Evolutionary conservation across 1,139 yeast species (phyloP).

Genomic region (Candida anutae): DNA sequence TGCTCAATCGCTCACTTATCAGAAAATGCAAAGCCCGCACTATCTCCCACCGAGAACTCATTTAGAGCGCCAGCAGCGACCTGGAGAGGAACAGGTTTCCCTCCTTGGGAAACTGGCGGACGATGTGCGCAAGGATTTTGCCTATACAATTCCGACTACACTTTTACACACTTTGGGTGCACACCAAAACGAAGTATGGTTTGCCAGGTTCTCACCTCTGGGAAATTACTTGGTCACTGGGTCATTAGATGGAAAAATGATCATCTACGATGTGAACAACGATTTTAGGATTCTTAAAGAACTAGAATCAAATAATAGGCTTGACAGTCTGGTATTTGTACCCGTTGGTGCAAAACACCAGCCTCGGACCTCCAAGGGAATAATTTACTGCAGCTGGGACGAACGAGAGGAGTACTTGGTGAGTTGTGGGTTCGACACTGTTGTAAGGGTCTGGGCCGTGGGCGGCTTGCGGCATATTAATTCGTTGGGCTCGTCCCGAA

Average conservation of each 20-base stretch:
- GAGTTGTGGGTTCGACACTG: conserved; percentile 62
- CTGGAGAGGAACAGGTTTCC: background rate
- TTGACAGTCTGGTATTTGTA: conserved; percentile 23
- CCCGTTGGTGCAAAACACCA: conserved; percentile 18
- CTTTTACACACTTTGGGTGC: conserved; percentile 32
- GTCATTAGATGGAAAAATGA: conserved; percentile 58
- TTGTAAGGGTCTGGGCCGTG: conserved; percentile 64
- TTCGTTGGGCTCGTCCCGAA: conserved; percentile 7
- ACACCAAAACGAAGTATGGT: conserved; percentile 82
- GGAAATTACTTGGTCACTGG: conserved; percentile 74
- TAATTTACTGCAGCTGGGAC: conserved; percentile 68
- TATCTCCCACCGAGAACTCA: conserved; percentile 27
- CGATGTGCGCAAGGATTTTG: too few relatives aligned
- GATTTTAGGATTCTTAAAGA: conserved; percentile 39
- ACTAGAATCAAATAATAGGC: conserved; percentile 23
- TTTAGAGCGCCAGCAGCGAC: conserved; percentile 3
- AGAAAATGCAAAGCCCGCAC: conserved; percentile 21
- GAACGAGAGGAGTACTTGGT: conserved; percentile 60
- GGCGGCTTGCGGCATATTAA: conserved; percentile 17
- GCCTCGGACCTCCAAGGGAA: conserved; percentile 28
- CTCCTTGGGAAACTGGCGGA: too few relatives aligned
- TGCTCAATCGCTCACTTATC: conserved; percentile 21
- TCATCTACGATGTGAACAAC: conserved; percentile 57
- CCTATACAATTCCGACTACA: conserved; percentile 51
- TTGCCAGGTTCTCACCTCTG: conserved; percentile 64